Evolutionary conservation across 2,329 filamentous ascomycete species (phyloP).

Genomic region (Fusarium protoensiforme): DNA sequence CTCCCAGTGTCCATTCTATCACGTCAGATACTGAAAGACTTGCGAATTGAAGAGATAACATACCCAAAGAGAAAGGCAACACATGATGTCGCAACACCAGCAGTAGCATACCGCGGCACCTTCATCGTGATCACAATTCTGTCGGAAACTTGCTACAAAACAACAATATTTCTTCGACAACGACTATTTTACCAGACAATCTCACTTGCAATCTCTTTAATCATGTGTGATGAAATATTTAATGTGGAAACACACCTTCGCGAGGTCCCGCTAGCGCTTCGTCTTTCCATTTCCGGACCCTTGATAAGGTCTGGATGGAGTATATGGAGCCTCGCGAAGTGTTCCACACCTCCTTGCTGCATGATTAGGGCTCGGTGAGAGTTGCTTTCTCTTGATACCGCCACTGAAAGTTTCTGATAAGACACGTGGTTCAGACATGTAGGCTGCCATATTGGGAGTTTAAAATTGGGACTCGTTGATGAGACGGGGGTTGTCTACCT

Average conservation of each 20-base stretch:
- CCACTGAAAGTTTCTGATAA: not conserved
- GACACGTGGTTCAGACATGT: not conserved
- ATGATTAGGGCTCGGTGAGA: constrained; percentile 9
- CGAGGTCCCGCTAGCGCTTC: constrained; percentile 11
- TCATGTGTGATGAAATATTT: constrained; percentile 36
- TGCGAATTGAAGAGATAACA: not conserved
- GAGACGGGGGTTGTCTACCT: not conserved
- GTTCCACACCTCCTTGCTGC: constrained; percentile 17
- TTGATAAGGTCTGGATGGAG: constrained; percentile 13
- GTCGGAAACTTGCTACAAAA: not conserved
- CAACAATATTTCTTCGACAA: not conserved
- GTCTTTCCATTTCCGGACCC: constrained; percentile 16
- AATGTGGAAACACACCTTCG: constrained; percentile 20
- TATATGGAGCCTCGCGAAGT: constrained; percentile 18
- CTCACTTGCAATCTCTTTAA: constrained; percentile 7
- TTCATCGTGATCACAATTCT: not conserved
- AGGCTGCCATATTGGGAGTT: not conserved
- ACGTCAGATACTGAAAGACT: not conserved
- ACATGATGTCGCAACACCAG: constrained; percentile 44
- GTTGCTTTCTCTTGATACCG: not conserved
- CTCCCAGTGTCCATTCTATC: constrained; percentile 56
- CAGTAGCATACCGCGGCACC: constrained; percentile 44
- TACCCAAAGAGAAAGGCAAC: constrained; percentile 49
- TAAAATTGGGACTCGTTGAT: not conserved
- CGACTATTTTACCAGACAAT: not conserved